Evolutionary conservation across 2,329 filamentous ascomycete species (phyloP), one percentile per base, ranked within the genome.

Genomic region (Colletotrichum scovillei): DNA sequence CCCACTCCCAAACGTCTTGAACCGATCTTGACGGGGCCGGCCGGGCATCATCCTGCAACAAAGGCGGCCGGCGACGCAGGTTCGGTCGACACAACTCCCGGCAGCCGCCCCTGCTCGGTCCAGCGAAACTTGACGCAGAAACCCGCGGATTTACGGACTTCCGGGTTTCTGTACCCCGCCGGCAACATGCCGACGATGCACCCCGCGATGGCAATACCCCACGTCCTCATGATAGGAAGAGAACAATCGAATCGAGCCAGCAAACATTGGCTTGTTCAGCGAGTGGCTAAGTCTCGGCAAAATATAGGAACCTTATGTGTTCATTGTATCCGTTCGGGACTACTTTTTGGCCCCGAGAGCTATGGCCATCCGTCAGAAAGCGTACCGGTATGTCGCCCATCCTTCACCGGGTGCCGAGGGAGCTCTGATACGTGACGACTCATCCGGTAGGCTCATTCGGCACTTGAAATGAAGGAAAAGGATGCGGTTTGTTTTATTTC

Each of bases 281-380:
- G 22, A 14, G 52, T 42, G 59, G 24, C 32, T 58, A 24, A 38
- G 26, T 16, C 42, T 30, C n/a, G n/a, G n/a, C 55, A 30, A 26
- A 24, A 8, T 32, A 12, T n/a, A 53, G 24, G 53, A 52, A 73
- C 46, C 60, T 46, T 56, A 49, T 55, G 3, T 63, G 52, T 30
- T 16, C n/a, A n/a, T 59, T 30, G 16, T 22, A 58, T 65, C 60
- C 24, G 12, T 26, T 65, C 66, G 59, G 67, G 22, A 32, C 67
- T 70, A 73, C 56, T 73, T 73, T 12, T 65, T 62, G 55, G 3
- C 2, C 1, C 67, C 70, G 60, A 55, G 24, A 73, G 60, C 59
- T 59, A 65, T 70, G 56, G 67, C 67, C 55, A 57, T 56, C 38
- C n/a, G 57, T 55, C 58, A 35, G 28, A 46, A 46, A 22, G 55